Conservation (phyloP, 2,329 filamentous ascomycete genomes). For the Microdochium bolleyi region DNA sequence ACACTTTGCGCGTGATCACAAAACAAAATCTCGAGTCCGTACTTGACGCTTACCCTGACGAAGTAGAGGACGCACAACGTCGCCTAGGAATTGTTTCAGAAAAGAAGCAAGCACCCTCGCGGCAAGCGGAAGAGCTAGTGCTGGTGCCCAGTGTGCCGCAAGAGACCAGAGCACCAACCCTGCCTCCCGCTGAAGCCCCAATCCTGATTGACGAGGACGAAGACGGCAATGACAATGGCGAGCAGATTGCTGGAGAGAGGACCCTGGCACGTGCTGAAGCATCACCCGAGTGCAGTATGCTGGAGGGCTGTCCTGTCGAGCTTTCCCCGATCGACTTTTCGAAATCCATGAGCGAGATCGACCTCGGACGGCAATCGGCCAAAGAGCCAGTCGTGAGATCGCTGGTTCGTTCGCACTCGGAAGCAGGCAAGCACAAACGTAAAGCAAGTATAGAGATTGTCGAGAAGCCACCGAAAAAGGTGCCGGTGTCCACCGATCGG, state of each 20-base stretch:
- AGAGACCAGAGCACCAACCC: no score
- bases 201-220: no score
- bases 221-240: not conserved
- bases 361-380: conserved; percentile 1
- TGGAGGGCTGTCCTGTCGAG: not conserved
- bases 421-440: conserved; percentile 7
- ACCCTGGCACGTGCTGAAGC: not conserved
- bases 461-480: conserved; percentile 2
- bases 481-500: conserved; percentile 3
- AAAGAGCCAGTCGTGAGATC: conserved; percentile 1
- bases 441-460: conserved; percentile 9
- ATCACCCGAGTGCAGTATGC: not conserved
- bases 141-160: not conserved
- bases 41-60: conserved; percentile 16
- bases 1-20: conserved; percentile 17
- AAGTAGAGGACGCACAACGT: conserved; percentile 7
- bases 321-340: conserved; percentile 2
- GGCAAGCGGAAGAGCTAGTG: not conserved
- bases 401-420: conserved; percentile 9
- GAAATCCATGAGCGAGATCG: conserved; percentile 9
- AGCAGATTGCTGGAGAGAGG: not conserved
- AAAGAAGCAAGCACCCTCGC: not conserved
- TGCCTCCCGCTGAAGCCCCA: not conserved
- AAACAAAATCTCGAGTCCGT: conserved; percentile 17
- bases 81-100: conserved; percentile 5